Percentiles rank a stretch among this genome's conserved stretches.
Evolutionary conservation across 73 alveolate species (phyloP).

Genomic region (Paramecium caudatum): DNA sequence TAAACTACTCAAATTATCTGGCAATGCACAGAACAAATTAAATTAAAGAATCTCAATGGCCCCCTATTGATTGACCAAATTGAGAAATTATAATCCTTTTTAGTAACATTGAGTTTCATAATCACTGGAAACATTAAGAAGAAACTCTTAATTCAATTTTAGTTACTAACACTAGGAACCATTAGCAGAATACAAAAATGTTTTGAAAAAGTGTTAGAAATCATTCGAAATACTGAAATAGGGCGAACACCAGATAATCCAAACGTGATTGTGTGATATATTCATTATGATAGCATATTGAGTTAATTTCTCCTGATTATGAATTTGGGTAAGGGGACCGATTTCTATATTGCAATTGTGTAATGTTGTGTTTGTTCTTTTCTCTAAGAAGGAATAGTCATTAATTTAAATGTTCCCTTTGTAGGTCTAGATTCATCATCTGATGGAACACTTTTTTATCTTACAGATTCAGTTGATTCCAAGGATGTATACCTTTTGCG

Average conservation of each 20-base stretch:
- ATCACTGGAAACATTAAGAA: not conserved
- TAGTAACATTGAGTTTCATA: not conserved
- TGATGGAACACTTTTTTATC: not conserved
- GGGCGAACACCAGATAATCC: not conserved
- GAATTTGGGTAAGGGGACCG: not conserved
- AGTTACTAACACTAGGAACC: conserved; percentile 13
- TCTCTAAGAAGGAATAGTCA: no score
- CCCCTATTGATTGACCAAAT: not conserved
- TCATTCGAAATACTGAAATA: not conserved
- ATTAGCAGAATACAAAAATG: conserved; percentile 11
- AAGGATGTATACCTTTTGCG: not conserved
- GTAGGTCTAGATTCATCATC: not conserved
- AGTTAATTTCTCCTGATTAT: not conserved
- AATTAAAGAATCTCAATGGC: not conserved
- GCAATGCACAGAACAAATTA: not conserved
- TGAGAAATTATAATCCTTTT: not conserved
- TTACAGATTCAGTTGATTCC: not conserved
- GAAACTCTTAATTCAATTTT: not conserved
- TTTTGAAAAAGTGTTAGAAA: not conserved
- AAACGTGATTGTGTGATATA: not conserved
- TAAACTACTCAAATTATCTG: not conserved
- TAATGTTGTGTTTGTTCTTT: conserved; percentile 26
- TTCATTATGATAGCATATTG: not conserved
- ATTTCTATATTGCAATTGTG: no score
- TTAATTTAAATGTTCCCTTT: not conserved